A percentile compares a stretch with the other conserved stretches of the same genome.
Evolutionary conservation across 345 rosid genomes (phyloP).

Genomic region (Psidium guajava): DNA sequence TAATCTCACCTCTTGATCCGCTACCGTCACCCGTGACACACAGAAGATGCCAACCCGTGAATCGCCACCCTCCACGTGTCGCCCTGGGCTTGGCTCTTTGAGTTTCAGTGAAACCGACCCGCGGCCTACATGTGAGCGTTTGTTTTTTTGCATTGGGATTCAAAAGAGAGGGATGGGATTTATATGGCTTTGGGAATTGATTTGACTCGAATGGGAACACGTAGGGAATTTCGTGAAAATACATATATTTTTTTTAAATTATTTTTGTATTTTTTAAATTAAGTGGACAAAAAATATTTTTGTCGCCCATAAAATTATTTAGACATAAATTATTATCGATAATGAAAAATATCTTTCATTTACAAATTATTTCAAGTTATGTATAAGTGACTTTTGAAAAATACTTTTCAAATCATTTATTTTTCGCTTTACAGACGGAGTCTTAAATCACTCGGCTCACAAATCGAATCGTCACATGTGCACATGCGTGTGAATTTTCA

Average conservation of each 20-base stretch:
- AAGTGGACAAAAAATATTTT: too few species aligned
- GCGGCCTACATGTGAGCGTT: slow-evolving; percentile 14
- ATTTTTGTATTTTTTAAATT: too few species aligned
- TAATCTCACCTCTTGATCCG: neutral
- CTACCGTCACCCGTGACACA: slow-evolving; percentile 30
- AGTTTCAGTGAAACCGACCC: neutral
- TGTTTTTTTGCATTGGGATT: neutral
- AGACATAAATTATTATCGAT: too few species aligned
- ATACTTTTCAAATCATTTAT: too few species aligned
- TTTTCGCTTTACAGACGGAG: too few species aligned
- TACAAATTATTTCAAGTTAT: too few species aligned
- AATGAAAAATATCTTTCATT: too few species aligned
- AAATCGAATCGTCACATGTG: too few species aligned
- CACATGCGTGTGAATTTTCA: neutral
- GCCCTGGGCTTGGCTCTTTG: neutral
- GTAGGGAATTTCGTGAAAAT: neutral
- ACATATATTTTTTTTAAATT: too few species aligned
- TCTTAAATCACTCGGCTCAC: neutral
- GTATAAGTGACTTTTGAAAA: too few species aligned
- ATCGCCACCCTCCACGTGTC: slow-evolving; percentile 38
- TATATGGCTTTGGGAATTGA: neutral
- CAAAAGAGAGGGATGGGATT: neutral
- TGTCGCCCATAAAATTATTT: too few species aligned
- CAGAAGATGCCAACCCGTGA: slow-evolving; percentile 44
- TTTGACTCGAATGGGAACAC: neutral